A percentile compares a stretch with the other conserved stretches of the same genome.
These are phyloP conservation scores for Diaporthe sp. DNA, from an alignment of 2,329 filamentous ascomycete species.

Conservation along the genomic window DNA sequence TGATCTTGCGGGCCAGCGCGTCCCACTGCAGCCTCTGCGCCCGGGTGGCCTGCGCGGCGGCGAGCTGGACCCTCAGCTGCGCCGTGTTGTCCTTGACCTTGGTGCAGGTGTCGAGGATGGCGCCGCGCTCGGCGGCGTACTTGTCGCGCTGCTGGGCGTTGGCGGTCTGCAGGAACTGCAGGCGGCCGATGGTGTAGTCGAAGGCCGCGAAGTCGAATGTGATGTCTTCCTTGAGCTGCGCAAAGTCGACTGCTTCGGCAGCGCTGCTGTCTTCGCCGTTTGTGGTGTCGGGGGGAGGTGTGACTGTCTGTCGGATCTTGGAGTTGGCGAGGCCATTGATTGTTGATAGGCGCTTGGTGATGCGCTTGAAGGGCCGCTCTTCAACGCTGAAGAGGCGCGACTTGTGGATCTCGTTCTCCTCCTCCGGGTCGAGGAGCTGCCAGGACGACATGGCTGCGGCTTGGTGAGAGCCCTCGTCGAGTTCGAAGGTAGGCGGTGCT, in stretches of 20 bases:
- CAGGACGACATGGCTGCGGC: conserved; percentile 56
- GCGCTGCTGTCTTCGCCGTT: conserved; percentile 33
- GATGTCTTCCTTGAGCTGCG: conserved; percentile 84
- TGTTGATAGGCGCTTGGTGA: conserved; percentile 82
- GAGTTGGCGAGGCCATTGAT: conserved; percentile 71
- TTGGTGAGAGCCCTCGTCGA: neutral
- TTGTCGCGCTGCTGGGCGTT: conserved; percentile 86
- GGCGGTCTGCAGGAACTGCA: conserved; percentile 86
- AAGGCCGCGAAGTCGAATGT: conserved; percentile 90
- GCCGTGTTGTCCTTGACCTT: conserved; percentile 80
- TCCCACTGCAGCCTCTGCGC: conserved; percentile 87
- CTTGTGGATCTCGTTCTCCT: conserved; percentile 89
- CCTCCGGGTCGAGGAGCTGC: conserved; percentile 77
- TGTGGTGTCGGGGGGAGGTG: conserved; percentile 72
- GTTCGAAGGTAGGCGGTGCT: neutral
- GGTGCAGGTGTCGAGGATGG: conserved; percentile 82
- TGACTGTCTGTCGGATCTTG: conserved; percentile 64
- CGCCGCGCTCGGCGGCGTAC: conserved; percentile 82
- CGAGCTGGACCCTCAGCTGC: conserved; percentile 78
- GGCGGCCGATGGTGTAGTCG: conserved; percentile 85
- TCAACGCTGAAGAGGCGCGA: conserved; percentile 88
- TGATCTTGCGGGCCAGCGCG: conserved; percentile 87
- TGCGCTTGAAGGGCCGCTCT: conserved; percentile 90
- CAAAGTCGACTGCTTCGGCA: conserved; percentile 60
- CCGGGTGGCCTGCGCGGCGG: conserved; percentile 79